Base-by-base conservation (phyloP, 805 yeast species). In the Wickerhamia fluorescens region DNA sequence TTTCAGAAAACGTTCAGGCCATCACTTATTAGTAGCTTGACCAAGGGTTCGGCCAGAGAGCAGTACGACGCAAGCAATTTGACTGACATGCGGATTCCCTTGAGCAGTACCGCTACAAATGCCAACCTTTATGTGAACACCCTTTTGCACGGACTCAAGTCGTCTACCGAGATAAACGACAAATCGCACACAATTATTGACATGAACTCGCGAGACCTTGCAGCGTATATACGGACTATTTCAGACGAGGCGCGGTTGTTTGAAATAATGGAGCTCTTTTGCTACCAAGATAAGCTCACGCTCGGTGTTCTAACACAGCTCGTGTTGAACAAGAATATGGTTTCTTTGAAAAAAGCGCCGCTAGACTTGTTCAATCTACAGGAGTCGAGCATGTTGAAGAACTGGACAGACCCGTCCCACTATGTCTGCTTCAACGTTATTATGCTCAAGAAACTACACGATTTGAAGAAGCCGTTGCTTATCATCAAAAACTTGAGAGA, bases 401-500 rank as follows among this genome's bases (percentile, higher is more conserved):
- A 17, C 5, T 35, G 48, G 30, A 27, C 32, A 7, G 27, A 34
- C 14, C 51, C 55, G 49, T 28, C 39, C n/a, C 47, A 51, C 26
- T 40, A 42, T n/a, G 29, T 37, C 6, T 56, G 56, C 30, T 41
- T 58, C 20, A 40, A 49, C 13, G 46, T 61, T n/a, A 34, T 60
- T 8, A 37, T 60, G 14, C 33, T 62, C 34, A 58, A 58, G 34
- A 62, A 62, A 37, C 54, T 44, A 41, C 52, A 60, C 27, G 63
- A 53, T 26, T 34, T 59, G 25, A 48, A 48, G 24, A 44, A 46
- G 26, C 66, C 66, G 6, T 33, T 57, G 16, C 35, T 35, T 33
- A 55, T 61, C 9, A 38, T 58, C 9, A 47, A 47, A 29, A 44
- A 49, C 27, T 39, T 62, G 22, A 51, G 51, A 33, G 35, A 34